These are phyloP conservation scores for Blastocystis sp. DNA, from an alignment of 352 stramenopile species.

Conservation along the genomic window DNA sequence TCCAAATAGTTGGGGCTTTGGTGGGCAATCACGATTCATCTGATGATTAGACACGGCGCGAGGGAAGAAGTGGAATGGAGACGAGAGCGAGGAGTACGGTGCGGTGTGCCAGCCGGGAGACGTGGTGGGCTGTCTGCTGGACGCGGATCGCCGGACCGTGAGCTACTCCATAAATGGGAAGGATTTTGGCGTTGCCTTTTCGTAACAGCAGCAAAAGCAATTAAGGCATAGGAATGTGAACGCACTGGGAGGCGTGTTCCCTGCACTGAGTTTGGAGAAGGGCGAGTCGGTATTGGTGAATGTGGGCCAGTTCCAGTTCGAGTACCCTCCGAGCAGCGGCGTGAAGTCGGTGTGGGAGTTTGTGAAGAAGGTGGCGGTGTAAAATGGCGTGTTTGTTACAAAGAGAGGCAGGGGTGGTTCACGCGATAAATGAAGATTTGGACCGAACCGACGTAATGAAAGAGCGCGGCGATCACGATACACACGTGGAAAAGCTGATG, in stretches of 20 bases:
- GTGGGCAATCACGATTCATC: neutral
- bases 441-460: constrained; percentile 66
- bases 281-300: constrained; percentile 64
- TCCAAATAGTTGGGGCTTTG: constrained; percentile 50
- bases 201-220: neutral
- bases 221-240: constrained; percentile 23
- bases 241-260: constrained; percentile 41
- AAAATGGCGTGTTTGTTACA: constrained; percentile 13
- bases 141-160: constrained; percentile 48
- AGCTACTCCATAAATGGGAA: constrained; percentile 60
- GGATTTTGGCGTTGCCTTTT: constrained; percentile 40
- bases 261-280: constrained; percentile 67
- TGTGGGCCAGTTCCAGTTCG: constrained; percentile 67
- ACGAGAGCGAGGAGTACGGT: constrained; percentile 51
- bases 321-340: constrained; percentile 24
- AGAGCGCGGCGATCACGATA: constrained; percentile 68
- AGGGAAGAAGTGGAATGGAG: constrained; percentile 64
- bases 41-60: constrained; percentile 42
- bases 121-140: constrained; percentile 41
- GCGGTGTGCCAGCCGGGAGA: constrained; percentile 36
- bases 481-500: constrained; percentile 69
- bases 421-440: constrained; percentile 38
- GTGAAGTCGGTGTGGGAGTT: constrained; percentile 59
- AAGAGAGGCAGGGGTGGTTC: neutral
- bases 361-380: constrained; percentile 53